Percentiles rank a stretch among this genome's conserved stretches.
Evolutionary conservation across 2,329 filamentous ascomycete genomes (phyloP).

Genomic region (Aspergillus fijiensis): DNA sequence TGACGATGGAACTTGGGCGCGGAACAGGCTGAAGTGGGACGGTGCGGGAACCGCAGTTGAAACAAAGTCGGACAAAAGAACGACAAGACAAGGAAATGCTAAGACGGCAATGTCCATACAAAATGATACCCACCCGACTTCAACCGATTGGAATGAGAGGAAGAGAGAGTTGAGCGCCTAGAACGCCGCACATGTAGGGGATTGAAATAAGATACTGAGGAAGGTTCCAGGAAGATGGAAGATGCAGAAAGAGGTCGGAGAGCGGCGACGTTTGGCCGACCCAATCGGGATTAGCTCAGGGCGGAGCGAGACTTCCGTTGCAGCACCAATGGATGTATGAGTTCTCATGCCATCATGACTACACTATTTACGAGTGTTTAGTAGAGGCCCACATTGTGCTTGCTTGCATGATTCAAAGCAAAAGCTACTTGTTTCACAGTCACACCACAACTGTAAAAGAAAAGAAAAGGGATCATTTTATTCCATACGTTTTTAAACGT

Average conservation of each 20-base stretch:
- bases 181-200: background rate
- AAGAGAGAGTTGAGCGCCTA: background rate
- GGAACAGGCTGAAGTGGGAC: slow-evolving; percentile 19
- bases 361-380: no score
- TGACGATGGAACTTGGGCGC: slow-evolving; percentile 12
- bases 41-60: slow-evolving; percentile 19
- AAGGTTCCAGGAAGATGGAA: background rate
- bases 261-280: slow-evolving; percentile 3
- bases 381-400: no score
- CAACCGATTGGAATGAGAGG: background rate
- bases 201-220: background rate
- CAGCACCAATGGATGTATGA: background rate
- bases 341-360: no score
- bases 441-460: background rate
- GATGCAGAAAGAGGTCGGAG: background rate
- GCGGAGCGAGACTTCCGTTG: slow-evolving; percentile 2
- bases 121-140: slow-evolving; percentile 2
- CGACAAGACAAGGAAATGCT: slow-evolving; percentile 12
- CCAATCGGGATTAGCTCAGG: slow-evolving; percentile 2
- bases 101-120: slow-evolving; percentile 3
- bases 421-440: no score
- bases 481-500: slow-evolving; percentile 12
- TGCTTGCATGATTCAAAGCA: no score
- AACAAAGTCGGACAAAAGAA: slow-evolving; percentile 19
- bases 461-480: slow-evolving; percentile 13